Evolutionary conservation across 2,329 filamentous ascomycete species (phyloP).

Genomic region (Colletotrichum graminicola): DNA sequence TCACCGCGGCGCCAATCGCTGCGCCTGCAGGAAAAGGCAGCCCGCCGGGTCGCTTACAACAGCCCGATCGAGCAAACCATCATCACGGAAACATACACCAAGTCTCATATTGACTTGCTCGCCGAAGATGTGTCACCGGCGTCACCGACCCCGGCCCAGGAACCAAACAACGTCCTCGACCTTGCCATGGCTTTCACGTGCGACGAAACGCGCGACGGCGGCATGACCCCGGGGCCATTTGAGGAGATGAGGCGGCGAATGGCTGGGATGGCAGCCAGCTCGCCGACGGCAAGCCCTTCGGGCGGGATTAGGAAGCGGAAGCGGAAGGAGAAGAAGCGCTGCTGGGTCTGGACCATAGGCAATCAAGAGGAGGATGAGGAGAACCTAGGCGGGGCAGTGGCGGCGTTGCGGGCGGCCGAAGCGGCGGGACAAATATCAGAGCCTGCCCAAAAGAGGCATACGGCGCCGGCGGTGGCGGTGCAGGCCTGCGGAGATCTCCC

Average conservation of each 20-base stretch:
- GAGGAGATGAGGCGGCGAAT: conserved; percentile 72
- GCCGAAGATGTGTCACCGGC: conserved; percentile 67
- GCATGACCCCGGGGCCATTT: conserved; percentile 72
- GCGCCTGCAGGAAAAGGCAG: conserved; percentile 66
- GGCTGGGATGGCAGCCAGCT: conserved; percentile 60
- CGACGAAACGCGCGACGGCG: conserved; percentile 70
- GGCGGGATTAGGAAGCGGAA: conserved; percentile 66
- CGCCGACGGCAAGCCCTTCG: conserved; percentile 53
- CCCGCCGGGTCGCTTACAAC: conserved; percentile 71
- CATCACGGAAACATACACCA: conserved; percentile 71
- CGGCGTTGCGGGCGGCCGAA: conserved; percentile 54
- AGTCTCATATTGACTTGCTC: conserved; percentile 73
- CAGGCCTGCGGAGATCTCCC: conserved; percentile 48
- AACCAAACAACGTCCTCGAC: conserved; percentile 61
- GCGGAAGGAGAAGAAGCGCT: conserved; percentile 70
- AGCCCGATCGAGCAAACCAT: conserved; percentile 74
- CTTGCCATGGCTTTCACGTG: conserved; percentile 63
- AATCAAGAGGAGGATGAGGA: conserved; percentile 62
- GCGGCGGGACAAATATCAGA: conserved; percentile 41
- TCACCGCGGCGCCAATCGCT: conserved; percentile 67
- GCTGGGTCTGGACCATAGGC: conserved; percentile 76
- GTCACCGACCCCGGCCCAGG: conserved; percentile 51
- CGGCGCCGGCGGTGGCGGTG: conserved; percentile 28
- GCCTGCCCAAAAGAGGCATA: conserved; percentile 33
- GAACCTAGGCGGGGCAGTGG: conserved; percentile 57